Conservation (phyloP, 2,329 filamentous ascomycete genomes). For the Fusarium agapanthi region DNA sequence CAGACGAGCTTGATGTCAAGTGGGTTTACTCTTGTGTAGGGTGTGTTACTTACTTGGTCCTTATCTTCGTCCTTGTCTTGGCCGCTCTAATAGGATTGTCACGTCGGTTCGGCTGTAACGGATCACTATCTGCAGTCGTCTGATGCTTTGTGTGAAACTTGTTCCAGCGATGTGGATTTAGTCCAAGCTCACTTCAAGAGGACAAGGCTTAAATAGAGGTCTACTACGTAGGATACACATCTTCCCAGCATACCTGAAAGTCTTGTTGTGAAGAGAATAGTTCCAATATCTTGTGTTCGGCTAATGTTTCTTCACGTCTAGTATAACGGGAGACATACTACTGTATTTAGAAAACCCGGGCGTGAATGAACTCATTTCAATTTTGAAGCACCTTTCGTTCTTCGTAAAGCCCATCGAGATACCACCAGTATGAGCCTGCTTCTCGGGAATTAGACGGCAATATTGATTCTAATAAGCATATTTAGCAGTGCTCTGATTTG, state of each 20-base stretch:
- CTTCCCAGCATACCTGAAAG: background rate
- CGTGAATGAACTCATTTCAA: background rate
- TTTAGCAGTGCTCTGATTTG: constrained; percentile 29
- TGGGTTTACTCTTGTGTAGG: background rate
- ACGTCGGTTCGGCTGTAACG: background rate
- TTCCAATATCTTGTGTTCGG: background rate
- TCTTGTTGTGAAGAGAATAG: background rate
- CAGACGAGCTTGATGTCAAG: background rate
- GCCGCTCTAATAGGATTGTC: background rate
- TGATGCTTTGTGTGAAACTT: background rate
- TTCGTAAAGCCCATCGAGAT: background rate
- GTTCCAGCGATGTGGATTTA: background rate
- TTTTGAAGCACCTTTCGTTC: background rate
- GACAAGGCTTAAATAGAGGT: background rate
- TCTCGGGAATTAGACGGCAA: constrained; percentile 8
- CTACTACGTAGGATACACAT: background rate
- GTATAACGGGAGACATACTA: background rate
- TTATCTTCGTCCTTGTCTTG: background rate
- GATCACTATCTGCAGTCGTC: background rate
- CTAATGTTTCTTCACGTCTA: background rate
- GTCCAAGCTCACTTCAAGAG: background rate
- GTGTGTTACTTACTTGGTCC: background rate
- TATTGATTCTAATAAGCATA: constrained; percentile 14
- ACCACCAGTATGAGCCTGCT: background rate
- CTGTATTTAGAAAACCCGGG: background rate